phyloP scores from a whole-genome alignment of 176 grass and related monocot genomes.

The Paspalum notatum region DNA sequence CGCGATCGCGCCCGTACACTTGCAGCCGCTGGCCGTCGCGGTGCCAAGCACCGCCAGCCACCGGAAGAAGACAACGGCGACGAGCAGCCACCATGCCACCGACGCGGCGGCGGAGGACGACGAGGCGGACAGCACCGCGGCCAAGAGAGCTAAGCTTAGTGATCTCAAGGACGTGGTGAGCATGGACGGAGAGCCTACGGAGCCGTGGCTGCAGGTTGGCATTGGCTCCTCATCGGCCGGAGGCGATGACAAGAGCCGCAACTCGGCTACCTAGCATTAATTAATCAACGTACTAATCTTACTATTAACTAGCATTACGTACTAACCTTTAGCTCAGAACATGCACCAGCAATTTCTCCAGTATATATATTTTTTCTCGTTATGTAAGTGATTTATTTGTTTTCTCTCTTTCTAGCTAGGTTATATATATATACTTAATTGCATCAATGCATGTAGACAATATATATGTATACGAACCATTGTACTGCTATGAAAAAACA shows the following conservation, averaged over 20 bases:
- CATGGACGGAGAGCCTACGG: conserved; percentile 50
- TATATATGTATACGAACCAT: too few species aligned
- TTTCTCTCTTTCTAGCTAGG: background rate
- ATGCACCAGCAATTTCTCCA: background rate
- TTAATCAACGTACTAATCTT: background rate
- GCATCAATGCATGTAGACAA: background rate
- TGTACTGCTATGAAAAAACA: too few species aligned
- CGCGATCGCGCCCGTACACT: conserved; percentile 15
- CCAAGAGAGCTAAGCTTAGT: conserved; percentile 57
- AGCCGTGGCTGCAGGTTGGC: conserved; percentile 79
- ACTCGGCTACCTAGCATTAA: background rate
- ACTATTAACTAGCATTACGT: conserved; percentile 11
- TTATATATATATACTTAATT: too few species aligned
- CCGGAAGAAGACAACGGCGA: conserved; percentile 20
- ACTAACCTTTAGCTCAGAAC: conserved; percentile 31
- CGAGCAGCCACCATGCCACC: conserved; percentile 37
- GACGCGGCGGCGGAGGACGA: conserved; percentile 50
- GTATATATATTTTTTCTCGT: background rate
- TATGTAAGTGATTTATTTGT: background rate
- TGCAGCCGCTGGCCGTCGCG: conserved; percentile 14
- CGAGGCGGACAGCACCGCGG: conserved; percentile 67
- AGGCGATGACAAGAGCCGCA: conserved; percentile 31
- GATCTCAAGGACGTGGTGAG: conserved; percentile 71
- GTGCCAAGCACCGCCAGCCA: conserved; percentile 24
- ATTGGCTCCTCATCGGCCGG: conserved; percentile 59